Evolutionary conservation across 345 rosid genomes (phyloP), one percentile per base, ranked within the genome.

Genomic region (Salix brachista): DNA sequence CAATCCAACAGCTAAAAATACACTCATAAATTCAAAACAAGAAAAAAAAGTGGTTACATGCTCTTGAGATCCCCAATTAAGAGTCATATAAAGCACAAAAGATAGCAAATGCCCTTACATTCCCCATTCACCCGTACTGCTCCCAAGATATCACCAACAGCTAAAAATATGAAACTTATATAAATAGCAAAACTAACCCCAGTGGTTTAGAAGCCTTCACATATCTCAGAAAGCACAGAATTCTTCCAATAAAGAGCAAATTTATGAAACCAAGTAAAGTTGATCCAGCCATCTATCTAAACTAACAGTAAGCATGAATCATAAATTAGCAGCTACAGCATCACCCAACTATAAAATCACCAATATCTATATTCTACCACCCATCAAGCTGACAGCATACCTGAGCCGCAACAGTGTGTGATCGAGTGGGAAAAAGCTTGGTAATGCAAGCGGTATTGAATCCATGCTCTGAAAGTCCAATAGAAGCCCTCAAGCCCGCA

Each of bases 401-500:
- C 97, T 96, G 99, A 71, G 99, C 99, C 3, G 99, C 99, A 77
- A 96, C 99, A 0, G 98, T 96, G 75, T 96, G 99, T 1, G 98
- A 96, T 37, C 99, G 91, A 26, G 99, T 94, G 0, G 97, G 97
- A 56, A 96, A 96, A 62, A 96, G 97, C 91, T 96, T 96, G 82
- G 99, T 94, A 80, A 96, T 88, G 80, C 99, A 96, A 84, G 99
- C 99, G 0, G 98, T 96, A 77, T 94, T 94, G 70, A 96, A 94
- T n/a, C 98, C 98, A 87, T 96, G 98, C 86, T 96, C 99, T 0
- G 99, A 96, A 39, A 96, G 92, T 54, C 98, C 99, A 11, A 96
- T 96, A 48, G 99, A 97, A 9, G 99, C 98, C 77, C 98, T 83
- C 78, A 96, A 84, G 28, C 99, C 98, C 0, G 99, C 98, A 68